phyloP scores from a whole-genome alignment of 1,284 basidiomycete genomes.

The Puccinia horiana region DNA sequence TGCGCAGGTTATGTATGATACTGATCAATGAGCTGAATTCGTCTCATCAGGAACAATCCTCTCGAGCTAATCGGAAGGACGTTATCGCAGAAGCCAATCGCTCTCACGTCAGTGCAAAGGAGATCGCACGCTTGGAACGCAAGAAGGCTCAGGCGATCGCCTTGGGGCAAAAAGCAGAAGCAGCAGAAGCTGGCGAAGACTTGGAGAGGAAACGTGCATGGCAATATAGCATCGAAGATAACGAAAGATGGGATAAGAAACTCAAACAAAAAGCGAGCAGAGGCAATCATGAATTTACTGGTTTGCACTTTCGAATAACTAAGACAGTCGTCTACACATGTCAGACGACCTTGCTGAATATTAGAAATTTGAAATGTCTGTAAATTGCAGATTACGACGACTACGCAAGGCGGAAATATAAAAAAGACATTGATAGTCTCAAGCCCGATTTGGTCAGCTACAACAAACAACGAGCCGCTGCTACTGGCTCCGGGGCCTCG shows the following conservation, averaged over 20 bases:
- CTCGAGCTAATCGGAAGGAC: slow-evolving; percentile 77
- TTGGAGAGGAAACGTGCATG: slow-evolving; percentile 78
- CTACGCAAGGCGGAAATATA: slow-evolving; percentile 82
- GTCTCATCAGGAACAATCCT: slow-evolving; percentile 68
- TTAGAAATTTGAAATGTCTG: neutral
- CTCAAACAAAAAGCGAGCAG: slow-evolving; percentile 71
- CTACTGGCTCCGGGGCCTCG: slow-evolving; percentile 49
- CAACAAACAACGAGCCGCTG: slow-evolving; percentile 71
- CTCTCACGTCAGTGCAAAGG: slow-evolving; percentile 72
- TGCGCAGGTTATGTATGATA: neutral
- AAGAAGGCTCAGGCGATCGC: slow-evolving; percentile 84
- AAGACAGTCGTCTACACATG: slow-evolving; percentile 15
- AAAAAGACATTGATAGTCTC: slow-evolving; percentile 80
- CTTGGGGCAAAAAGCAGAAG: slow-evolving; percentile 81
- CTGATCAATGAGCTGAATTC: neutral
- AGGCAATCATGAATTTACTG: slow-evolving; percentile 78
- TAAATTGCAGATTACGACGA: slow-evolving; percentile 76
- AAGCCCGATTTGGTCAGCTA: slow-evolving; percentile 84
- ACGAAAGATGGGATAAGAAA: slow-evolving; percentile 90
- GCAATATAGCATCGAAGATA: slow-evolving; percentile 92
- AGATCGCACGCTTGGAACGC: slow-evolving; percentile 76
- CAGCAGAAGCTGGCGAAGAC: slow-evolving; percentile 77
- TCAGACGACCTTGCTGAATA: neutral
- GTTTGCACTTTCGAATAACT: slow-evolving; percentile 60
- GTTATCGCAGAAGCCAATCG: slow-evolving; percentile 78